Evolutionary conservation across 2,329 filamentous ascomycete species (phyloP).

Genomic region (Aspergillus uvarum): DNA sequence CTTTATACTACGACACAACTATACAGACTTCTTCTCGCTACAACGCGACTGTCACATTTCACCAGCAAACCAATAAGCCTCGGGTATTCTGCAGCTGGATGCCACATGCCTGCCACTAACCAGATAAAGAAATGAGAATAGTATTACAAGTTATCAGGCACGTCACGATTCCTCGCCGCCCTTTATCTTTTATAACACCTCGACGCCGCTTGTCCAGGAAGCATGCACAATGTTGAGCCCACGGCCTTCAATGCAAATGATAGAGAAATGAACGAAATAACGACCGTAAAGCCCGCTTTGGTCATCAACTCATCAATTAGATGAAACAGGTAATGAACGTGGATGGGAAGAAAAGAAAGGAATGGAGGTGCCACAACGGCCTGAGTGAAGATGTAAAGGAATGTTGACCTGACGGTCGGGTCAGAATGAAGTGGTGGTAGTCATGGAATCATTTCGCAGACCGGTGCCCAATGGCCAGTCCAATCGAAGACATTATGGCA

Average conservation of each 20-base stretch:
- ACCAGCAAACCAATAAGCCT: constrained; percentile 7
- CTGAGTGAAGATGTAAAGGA: constrained; percentile 13
- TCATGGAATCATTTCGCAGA: constrained; percentile 35
- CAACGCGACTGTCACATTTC: neutral
- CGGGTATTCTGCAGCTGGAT: constrained; percentile 21
- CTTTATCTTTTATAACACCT: constrained; percentile 28
- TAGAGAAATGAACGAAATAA: constrained; percentile 19
- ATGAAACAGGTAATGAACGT: constrained; percentile 1
- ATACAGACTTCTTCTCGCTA: neutral
- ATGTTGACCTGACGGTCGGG: constrained; percentile 7
- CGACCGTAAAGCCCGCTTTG: constrained; percentile 46
- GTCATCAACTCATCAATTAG: constrained; percentile 37
- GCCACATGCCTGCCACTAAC: neutral
- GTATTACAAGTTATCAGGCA: constrained; percentile 37
- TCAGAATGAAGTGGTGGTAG: constrained; percentile 14
- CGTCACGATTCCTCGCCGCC: constrained; percentile 19
- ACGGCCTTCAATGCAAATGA: constrained; percentile 8
- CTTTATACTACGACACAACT: neutral
- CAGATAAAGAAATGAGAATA: constrained; percentile 21
- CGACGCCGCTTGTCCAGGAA: constrained; percentile 26
- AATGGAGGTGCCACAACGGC: constrained; percentile 14
- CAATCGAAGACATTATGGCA: constrained; percentile 12
- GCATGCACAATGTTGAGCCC: constrained; percentile 15
- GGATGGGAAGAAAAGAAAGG: constrained; percentile 16
- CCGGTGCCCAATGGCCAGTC: constrained; percentile 6